Evolutionary conservation across 2,329 filamentous ascomycete species (phyloP).

Genomic region (Fusarium humuli): DNA sequence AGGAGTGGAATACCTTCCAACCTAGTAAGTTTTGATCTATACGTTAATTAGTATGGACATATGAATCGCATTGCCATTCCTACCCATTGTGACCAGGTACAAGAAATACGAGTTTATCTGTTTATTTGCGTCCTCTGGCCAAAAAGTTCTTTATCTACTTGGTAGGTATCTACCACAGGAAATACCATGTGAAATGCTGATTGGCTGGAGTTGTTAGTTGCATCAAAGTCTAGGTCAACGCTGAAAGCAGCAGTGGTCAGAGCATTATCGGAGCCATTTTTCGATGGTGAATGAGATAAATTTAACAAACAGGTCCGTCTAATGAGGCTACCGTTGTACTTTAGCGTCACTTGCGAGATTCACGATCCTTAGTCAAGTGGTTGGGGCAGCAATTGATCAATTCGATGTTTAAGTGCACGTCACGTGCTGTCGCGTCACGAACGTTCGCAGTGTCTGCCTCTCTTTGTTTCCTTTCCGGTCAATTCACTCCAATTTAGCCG

Average conservation of each 20-base stretch:
- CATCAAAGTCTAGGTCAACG: not conserved
- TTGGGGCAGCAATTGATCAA: not conserved
- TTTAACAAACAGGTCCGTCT: not conserved
- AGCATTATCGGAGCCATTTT: not conserved
- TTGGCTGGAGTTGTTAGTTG: not conserved
- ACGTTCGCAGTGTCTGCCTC: constrained; percentile 9
- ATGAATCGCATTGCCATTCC: not conserved
- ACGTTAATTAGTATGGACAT: not conserved
- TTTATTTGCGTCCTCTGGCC: not conserved
- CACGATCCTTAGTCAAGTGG: not conserved
- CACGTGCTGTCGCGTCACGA: constrained; percentile 32
- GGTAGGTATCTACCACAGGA: not conserved
- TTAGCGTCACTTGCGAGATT: not conserved
- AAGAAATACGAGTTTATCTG: not conserved
- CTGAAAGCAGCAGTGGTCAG: not conserved
- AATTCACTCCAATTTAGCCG: constrained; percentile 36
- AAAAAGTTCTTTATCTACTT: not conserved
- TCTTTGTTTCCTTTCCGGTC: constrained; percentile 19
- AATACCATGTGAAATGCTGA: not conserved
- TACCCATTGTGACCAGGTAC: not conserved
- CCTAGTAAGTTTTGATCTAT: not conserved
- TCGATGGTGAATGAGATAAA: too few relatives aligned
- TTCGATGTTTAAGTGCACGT: not conserved
- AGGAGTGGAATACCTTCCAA: not conserved
- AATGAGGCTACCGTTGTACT: not conserved